phyloP scores from a whole-genome alignment of 371 early-diverging fungal genomes.

The Rhizopus delemar region DNA sequence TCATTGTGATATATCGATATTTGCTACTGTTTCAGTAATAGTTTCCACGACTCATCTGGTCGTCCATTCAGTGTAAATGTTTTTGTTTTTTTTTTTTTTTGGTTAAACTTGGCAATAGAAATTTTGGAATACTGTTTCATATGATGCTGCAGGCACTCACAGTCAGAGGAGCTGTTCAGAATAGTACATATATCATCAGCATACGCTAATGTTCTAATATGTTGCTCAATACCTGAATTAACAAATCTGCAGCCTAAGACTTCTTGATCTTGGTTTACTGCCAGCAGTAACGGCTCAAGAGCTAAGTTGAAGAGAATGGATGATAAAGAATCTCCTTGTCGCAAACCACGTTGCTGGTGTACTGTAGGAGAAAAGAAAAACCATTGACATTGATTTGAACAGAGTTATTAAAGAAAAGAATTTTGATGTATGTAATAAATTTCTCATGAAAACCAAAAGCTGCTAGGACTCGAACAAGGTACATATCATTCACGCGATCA shows the following conservation, averaged over 20 bases:
- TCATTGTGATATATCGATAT: neutral
- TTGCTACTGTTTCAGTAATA: neutral
- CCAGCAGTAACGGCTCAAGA: slow-evolving; percentile 13
- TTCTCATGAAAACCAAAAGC: slow-evolving; percentile 12
- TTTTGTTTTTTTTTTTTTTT: slow-evolving; percentile 2
- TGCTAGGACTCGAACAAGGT: slow-evolving; percentile 6
- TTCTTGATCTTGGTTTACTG: neutral
- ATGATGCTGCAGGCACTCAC: neutral
- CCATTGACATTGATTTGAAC: slow-evolving; percentile 15
- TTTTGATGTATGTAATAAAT: slow-evolving; percentile 4
- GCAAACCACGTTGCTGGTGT: slow-evolving; percentile 9
- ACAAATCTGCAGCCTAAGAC: neutral
- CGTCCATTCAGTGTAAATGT: neutral
- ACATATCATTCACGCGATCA: slow-evolving; percentile 21
- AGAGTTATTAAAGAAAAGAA: slow-evolving; percentile 5
- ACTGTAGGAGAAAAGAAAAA: slow-evolving; percentile 1
- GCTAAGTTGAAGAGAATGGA: slow-evolving; percentile 20
- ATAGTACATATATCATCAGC: slow-evolving; percentile 8
- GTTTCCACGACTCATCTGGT: neutral
- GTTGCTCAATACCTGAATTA: neutral
- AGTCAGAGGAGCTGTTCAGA: neutral
- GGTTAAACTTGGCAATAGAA: slow-evolving; percentile 5
- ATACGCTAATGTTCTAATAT: neutral
- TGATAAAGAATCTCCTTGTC: slow-evolving; percentile 19
- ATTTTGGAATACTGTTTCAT: neutral